A percentile compares a stretch with the other conserved stretches of the same genome.
Conservation (phyloP, 805 yeast genomes). For the Martiniozyma abietophila region DNA sequence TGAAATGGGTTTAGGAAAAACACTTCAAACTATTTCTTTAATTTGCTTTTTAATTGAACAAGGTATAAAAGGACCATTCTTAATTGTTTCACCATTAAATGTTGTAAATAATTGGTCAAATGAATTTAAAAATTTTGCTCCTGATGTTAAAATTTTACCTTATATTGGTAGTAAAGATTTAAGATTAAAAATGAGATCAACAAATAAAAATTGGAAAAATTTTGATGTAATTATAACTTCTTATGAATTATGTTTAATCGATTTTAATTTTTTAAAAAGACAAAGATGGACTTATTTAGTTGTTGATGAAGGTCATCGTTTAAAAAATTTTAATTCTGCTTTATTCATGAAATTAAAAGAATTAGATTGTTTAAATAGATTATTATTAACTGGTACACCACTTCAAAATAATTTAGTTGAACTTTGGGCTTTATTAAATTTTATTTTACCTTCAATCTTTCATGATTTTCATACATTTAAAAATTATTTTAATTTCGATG, state of each 20-base stretch:
- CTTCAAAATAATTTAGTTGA: conserved; percentile 85
- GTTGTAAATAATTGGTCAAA: conserved; percentile 79
- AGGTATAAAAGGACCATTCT: conserved; percentile 69
- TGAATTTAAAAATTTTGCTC: conserved; percentile 70
- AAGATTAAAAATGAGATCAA: conserved; percentile 37
- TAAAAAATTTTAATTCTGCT: conserved; percentile 75
- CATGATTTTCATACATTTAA: conserved; percentile 84
- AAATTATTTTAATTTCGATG: conserved; percentile 86
- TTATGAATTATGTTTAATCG: conserved; percentile 72
- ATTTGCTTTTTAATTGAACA: conserved; percentile 68
- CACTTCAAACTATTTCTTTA: conserved; percentile 78
- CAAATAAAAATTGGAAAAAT: conserved; percentile 12
- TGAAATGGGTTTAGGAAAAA: conserved; percentile 97
- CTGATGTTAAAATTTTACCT: conserved; percentile 48
- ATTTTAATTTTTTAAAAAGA: conserved; percentile 43
- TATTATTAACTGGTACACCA: conserved; percentile 92
- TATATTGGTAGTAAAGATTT: conserved; percentile 57
- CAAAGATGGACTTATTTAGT: conserved; percentile 73
- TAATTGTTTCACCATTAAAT: conserved; percentile 74
- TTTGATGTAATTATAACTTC: conserved; percentile 63
- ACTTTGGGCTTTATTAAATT: conserved; percentile 85
- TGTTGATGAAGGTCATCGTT: conserved; percentile 93
- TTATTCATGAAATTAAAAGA: conserved; percentile 64
- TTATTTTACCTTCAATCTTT: conserved; percentile 86
- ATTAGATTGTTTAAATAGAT: conserved; percentile 58